These are phyloP conservation scores for Hymenoscyphus linearis DNA, from an alignment of 2,329 filamentous ascomycete genomes.

Conservation along the genomic window DNA sequence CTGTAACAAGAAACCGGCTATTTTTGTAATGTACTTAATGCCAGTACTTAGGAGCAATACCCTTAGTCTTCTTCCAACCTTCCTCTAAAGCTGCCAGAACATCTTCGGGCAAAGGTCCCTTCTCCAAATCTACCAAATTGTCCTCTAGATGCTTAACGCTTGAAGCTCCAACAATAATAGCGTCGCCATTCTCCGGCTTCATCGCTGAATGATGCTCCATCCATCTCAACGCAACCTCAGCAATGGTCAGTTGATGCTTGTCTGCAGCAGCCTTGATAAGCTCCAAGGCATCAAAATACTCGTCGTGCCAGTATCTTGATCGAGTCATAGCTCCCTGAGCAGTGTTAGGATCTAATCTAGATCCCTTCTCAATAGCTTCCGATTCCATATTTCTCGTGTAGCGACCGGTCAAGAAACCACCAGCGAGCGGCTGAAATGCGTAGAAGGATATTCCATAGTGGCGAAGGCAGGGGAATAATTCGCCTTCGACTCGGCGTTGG, in stretches of 20 bases:
- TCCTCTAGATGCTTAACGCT: slow-evolving; percentile 37
- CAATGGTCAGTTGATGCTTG: slow-evolving; percentile 62
- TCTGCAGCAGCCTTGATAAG: slow-evolving; percentile 62
- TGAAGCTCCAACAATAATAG: slow-evolving; percentile 38
- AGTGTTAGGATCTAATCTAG: slow-evolving; percentile 36
- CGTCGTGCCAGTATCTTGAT: slow-evolving; percentile 55
- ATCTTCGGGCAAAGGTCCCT: slow-evolving; percentile 57
- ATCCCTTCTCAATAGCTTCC: slow-evolving; percentile 20
- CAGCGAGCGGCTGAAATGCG: slow-evolving; percentile 54
- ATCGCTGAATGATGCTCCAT: slow-evolving; percentile 63
- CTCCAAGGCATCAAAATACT: slow-evolving; percentile 59
- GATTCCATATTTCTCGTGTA: slow-evolving; percentile 46
- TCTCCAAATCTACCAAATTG: slow-evolving; percentile 39
- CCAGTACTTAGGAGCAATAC: slow-evolving; percentile 29
- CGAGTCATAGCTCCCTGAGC: slow-evolving; percentile 47
- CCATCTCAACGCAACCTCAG: slow-evolving; percentile 74
- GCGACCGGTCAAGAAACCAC: slow-evolving; percentile 40
- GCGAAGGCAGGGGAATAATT: slow-evolving; percentile 52
- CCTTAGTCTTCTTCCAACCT: slow-evolving; percentile 56
- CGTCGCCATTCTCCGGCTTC: slow-evolving; percentile 44
- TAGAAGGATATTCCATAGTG: slow-evolving; percentile 58
- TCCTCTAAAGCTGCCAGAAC: slow-evolving; percentile 58
- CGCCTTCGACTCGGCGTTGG: slow-evolving; percentile 51
- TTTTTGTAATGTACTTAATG: slow-evolving; percentile 11
- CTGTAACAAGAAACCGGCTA: too few relatives aligned